Evolutionary conservation across 805 yeast genomes (phyloP), one percentile per base, ranked within the genome.

Genomic region (Henningerozyma blattae): DNA sequence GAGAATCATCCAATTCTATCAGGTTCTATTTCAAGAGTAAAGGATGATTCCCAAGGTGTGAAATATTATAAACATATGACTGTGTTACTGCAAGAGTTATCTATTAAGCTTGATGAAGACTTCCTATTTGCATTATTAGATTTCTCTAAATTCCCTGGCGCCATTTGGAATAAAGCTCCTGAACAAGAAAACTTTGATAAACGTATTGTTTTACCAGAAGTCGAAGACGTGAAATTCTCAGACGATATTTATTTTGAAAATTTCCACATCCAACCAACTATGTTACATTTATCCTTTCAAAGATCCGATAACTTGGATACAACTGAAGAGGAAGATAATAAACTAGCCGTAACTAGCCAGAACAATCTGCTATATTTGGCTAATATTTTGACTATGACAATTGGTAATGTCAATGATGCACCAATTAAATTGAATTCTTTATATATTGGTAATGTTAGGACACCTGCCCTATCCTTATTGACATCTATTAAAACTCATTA

Each of bases 371-470:
- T 78, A 70, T 80, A 82, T 54, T 74, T 85, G 41, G 65, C 84
- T 44, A 85, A 91, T 53, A 76, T 89, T 26, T 62, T 91, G 39
- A 86, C 96, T 0, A 87, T 89, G 96, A 94, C 98, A 0, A 73
- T 91, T 41, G 98, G 97, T 18, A 91, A 89, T 54, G 83, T 93
- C 39, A 89, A 89, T 52, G 96, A 91, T 56, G 98, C 99, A 0
- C 97, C 97, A 1, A 82, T 91, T 29, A 72, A 80, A 48, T 62
- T 91, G 52, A 85, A 89, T 48, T 86, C 97, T 0, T 65, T 93
- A 44, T 68, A 85, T 38, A 69, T 89, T 52, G 96, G 86, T 46
- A 91, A 91, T 52, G 75, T 87, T 10, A 69, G 95, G 39, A 93
- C 87, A 1, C 94, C 96, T 3, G 53, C 81, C 4, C 83, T 86